Evolutionary conservation across 371 early-diverging fungal species (phyloP).

Genomic region (Circinella minor): DNA sequence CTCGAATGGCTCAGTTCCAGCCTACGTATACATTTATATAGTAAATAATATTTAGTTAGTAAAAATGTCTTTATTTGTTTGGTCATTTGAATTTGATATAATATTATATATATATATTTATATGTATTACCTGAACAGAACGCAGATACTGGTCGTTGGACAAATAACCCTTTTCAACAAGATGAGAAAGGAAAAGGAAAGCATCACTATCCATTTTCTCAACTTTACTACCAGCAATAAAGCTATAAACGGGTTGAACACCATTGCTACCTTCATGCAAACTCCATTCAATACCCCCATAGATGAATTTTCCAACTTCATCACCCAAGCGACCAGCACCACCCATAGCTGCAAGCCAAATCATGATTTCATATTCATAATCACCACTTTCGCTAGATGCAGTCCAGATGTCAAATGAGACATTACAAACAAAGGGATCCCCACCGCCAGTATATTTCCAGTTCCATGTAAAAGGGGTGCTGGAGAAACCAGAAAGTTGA

Average conservation of each 20-base stretch:
- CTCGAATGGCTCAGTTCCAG: conserved; percentile 26
- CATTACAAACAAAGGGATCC: conserved; percentile 12
- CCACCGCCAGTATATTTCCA: conserved; percentile 21
- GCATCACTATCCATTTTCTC: conserved; percentile 16
- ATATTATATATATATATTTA: too few relatives aligned
- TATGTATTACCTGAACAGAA: conserved; percentile 16
- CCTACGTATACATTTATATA: too few relatives aligned
- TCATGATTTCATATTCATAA: conserved; percentile 24
- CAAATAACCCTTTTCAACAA: conserved; percentile 19
- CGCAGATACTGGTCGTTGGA: conserved; percentile 21
- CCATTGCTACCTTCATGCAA: conserved; percentile 26
- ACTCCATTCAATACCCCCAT: conserved; percentile 15
- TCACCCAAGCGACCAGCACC: conserved; percentile 25
- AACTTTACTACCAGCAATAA: conserved; percentile 18
- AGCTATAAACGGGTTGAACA: conserved; percentile 23
- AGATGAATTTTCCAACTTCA: conserved; percentile 11
- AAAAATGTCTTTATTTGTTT: too few relatives aligned
- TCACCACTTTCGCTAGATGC: conserved; percentile 11
- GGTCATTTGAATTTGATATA: too few relatives aligned
- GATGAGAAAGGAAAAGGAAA: conserved; percentile 15
- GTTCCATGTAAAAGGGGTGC: conserved; percentile 20
- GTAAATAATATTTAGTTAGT: too few relatives aligned
- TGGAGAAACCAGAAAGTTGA: conserved; percentile 8
- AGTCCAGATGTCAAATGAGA: conserved; percentile 25
- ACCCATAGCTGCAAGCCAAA: conserved; percentile 28